A percentile compares a stretch with the other conserved stretches of the same genome.
Conservation (phyloP, 2,329 filamentous ascomycete genomes). For the Neoscytalidium dimidiatum region DNA sequence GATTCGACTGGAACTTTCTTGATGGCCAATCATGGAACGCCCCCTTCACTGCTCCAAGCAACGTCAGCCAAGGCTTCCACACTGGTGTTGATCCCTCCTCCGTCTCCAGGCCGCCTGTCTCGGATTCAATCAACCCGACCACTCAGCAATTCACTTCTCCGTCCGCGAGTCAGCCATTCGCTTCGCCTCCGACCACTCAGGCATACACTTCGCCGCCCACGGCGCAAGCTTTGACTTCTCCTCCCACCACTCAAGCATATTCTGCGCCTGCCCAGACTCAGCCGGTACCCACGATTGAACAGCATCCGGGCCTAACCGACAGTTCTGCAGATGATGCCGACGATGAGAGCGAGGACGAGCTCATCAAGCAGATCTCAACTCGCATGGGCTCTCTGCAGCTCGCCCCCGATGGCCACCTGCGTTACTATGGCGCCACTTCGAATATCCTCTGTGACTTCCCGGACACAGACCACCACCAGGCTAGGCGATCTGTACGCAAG, state of each 20-base stretch:
- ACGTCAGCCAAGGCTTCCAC: conserved; percentile 10
- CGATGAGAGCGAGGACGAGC: conserved; percentile 20
- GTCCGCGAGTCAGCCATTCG: neutral
- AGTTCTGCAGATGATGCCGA: conserved; percentile 17
- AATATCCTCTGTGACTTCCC: conserved; percentile 20
- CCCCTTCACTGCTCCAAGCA: neutral
- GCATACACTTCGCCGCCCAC: conserved; percentile 11
- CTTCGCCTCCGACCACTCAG: neutral
- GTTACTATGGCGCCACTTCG: conserved; percentile 20
- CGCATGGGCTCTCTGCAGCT: conserved; percentile 20
- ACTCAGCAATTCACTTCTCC: conserved; percentile 12
- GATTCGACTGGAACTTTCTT: conserved; percentile 20
- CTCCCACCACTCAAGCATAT: conserved; percentile 9
- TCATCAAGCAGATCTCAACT: conserved; percentile 19
- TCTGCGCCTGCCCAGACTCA: conserved; percentile 10
- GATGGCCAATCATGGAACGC: conserved; percentile 11
- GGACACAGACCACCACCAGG: conserved; percentile 17
- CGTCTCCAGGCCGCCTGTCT: conserved; percentile 1
- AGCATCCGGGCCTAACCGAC: conserved; percentile 9
- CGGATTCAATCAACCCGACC: neutral
- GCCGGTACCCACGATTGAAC: conserved; percentile 2
- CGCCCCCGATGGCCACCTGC: conserved; percentile 17
- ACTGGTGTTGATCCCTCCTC: conserved; percentile 8
- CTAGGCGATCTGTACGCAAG: conserved; percentile 6
- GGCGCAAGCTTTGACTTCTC: neutral